Conservation (phyloP, 2,329 filamentous ascomycete genomes). For the Tolypocladium inflatum region DNA sequence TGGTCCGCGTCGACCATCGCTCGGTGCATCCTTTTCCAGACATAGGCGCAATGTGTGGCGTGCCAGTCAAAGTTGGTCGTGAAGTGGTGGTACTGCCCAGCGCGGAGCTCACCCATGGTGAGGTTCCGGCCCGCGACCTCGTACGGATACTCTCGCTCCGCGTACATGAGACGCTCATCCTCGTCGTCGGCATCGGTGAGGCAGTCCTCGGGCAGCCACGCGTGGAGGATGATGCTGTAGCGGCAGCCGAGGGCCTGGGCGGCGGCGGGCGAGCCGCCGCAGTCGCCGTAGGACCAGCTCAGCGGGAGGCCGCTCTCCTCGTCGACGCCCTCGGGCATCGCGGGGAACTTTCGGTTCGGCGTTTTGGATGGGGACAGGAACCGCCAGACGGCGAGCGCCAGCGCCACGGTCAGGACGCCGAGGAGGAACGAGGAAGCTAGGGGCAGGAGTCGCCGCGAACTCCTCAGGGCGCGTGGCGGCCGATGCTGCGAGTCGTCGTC, state of each 20-base stretch:
- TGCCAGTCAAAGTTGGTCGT: slow-evolving; percentile 12
- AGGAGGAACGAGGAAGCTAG: slow-evolving; percentile 1
- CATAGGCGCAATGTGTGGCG: slow-evolving; percentile 10
- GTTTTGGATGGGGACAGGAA: neutral
- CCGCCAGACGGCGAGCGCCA: neutral
- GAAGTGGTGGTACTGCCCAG: slow-evolving; percentile 9
- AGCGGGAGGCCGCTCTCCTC: slow-evolving; percentile 6
- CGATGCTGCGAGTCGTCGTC: neutral
- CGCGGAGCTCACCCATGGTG: slow-evolving; percentile 8
- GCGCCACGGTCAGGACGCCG: neutral
- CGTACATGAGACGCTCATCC: slow-evolving; percentile 14
- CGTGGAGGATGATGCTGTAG: slow-evolving; percentile 11
- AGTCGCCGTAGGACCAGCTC: slow-evolving; percentile 10
- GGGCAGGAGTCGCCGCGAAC: neutral
- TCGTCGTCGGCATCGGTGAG: slow-evolving; percentile 9
- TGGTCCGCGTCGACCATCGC: slow-evolving; percentile 6
- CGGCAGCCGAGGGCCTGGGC: slow-evolving; percentile 6
- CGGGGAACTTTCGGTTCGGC: slow-evolving; percentile 2
- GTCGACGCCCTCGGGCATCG: slow-evolving; percentile 7
- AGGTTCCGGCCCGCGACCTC: slow-evolving; percentile 6
- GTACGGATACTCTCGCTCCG: slow-evolving; percentile 7
- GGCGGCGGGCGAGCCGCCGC: slow-evolving; percentile 10
- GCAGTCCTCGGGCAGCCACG: slow-evolving; percentile 11
- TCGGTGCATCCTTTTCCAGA: slow-evolving; percentile 13
- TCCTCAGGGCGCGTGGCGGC: neutral